Percentiles rank a stretch among this genome's conserved stretches.
Conservation (phyloP, 2,329 filamentous ascomycete genomes). For the Colletotrichum agaves region DNA sequence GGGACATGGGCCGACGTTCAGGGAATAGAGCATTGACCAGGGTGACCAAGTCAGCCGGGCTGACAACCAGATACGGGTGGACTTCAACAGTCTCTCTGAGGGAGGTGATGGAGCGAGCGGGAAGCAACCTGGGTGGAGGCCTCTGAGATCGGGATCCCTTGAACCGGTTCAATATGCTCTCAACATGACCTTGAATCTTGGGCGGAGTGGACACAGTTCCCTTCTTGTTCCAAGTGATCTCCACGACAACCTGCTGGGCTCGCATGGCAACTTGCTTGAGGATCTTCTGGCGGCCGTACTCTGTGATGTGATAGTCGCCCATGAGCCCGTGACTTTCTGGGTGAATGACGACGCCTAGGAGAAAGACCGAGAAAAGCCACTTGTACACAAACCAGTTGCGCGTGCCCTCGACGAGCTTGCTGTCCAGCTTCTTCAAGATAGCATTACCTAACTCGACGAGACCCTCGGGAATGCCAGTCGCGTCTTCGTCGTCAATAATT, state of each 20-base stretch:
- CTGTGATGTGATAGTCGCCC: constrained; percentile 90
- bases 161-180: constrained; percentile 76
- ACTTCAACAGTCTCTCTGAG: constrained; percentile 81
- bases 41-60: constrained; percentile 81
- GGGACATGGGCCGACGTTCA: constrained; percentile 73
- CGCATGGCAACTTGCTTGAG: constrained; percentile 82
- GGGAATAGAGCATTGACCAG: constrained; percentile 88
- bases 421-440: constrained; percentile 80
- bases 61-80: constrained; percentile 82
- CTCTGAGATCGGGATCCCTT: constrained; percentile 61
- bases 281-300: constrained; percentile 87
- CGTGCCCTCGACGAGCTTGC: constrained; percentile 77
- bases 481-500: constrained; percentile 84
- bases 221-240: constrained; percentile 77
- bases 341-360: constrained; percentile 85
- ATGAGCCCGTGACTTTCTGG: constrained; percentile 86
- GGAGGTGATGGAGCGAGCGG: constrained; percentile 77
- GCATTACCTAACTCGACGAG: constrained; percentile 87
- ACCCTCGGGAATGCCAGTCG: constrained; percentile 86
- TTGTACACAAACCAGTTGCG: constrained; percentile 87
- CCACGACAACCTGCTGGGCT: constrained; percentile 81
- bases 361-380: constrained; percentile 91
- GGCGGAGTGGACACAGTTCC: constrained; percentile 70
- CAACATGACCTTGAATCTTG: constrained; percentile 74
- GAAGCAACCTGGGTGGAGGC: constrained; percentile 69